Percentiles rank a stretch among this genome's conserved stretches.
phyloP scores from a whole-genome alignment of 2,329 filamentous ascomycete genomes.

The Chaetothyriales sp. region DNA sequence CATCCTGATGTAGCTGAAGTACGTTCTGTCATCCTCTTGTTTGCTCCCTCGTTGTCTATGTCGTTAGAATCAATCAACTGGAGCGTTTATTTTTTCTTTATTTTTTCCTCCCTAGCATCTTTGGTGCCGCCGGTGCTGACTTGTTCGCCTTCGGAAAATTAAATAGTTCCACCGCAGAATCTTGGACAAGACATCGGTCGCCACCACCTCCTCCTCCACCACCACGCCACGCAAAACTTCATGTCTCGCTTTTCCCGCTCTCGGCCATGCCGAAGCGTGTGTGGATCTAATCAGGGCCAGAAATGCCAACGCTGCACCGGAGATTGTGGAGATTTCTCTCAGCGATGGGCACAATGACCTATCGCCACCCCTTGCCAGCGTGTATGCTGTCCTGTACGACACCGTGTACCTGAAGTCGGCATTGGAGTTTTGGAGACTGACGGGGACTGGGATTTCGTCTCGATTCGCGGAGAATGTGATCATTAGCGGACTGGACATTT shows the following conservation, averaged over 20 bases:
- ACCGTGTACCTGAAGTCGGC: not conserved
- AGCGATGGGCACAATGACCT: not conserved
- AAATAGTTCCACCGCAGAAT: not conserved
- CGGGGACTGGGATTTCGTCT: constrained; percentile 2
- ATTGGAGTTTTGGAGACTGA: constrained; percentile 1
- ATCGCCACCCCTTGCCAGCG: not conserved
- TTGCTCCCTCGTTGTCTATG: too few relatives aligned
- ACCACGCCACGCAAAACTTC: not conserved
- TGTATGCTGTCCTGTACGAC: not conserved
- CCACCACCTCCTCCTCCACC: not conserved
- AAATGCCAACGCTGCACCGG: not conserved
- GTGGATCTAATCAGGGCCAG: not conserved
- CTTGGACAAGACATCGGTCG: not conserved
- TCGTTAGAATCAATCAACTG: not conserved
- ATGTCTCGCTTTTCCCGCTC: not conserved
- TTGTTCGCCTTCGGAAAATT: not conserved
- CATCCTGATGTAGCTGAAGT: constrained; percentile 7
- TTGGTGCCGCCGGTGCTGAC: not conserved
- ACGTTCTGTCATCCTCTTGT: not conserved
- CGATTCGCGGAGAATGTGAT: not conserved
- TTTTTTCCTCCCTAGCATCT: not conserved
- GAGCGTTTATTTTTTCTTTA: not conserved
- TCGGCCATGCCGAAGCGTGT: not conserved
- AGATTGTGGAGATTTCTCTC: not conserved
- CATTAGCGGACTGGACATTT: not conserved